A percentile compares a stretch with the other conserved stretches of the same genome.
Conservation (phyloP, 2,329 filamentous ascomycete genomes). For the Neopestalotiopsis sp. region DNA sequence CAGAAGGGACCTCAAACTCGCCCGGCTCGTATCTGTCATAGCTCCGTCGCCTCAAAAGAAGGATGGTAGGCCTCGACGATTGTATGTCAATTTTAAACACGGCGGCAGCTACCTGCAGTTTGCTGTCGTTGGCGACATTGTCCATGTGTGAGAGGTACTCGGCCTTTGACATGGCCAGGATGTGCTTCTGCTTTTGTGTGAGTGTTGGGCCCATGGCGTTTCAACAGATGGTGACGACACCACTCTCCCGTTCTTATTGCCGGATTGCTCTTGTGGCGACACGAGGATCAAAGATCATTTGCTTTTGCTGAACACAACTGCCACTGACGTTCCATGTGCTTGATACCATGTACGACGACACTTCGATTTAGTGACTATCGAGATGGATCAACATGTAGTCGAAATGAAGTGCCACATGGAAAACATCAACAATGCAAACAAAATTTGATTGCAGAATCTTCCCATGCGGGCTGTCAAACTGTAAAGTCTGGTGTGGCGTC, state of each 20-base stretch:
- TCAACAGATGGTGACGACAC: not conserved
- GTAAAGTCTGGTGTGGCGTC: slow-evolving; percentile 1
- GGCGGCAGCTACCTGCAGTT: slow-evolving; percentile 33
- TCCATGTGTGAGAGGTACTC: slow-evolving; percentile 30
- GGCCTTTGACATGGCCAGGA: slow-evolving; percentile 37
- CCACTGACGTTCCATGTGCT: not conserved
- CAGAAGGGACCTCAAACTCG: slow-evolving; percentile 31
- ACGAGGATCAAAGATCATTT: not conserved
- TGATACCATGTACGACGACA: not conserved
- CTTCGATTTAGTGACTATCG: not conserved
- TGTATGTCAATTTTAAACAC: slow-evolving; percentile 34
- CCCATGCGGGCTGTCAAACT: not conserved
- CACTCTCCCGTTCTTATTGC: too few species aligned
- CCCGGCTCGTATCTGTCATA: not conserved
- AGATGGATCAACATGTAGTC: not conserved
- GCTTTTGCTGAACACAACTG: not conserved
- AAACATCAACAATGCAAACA: not conserved
- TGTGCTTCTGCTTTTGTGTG: slow-evolving; percentile 31
- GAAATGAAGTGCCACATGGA: not conserved
- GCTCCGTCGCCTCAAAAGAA: slow-evolving; percentile 30
- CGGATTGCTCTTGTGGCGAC: not conserved
- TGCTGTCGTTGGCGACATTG: slow-evolving; percentile 23
- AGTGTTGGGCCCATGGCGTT: slow-evolving; percentile 25
- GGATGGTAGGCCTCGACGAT: slow-evolving; percentile 30
- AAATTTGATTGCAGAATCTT: not conserved